A percentile compares a stretch with the other conserved stretches of the same genome.
Evolutionary conservation across 2,329 filamentous ascomycete genomes (phyloP).

Genomic region (Fusarium keratoplasticum): DNA sequence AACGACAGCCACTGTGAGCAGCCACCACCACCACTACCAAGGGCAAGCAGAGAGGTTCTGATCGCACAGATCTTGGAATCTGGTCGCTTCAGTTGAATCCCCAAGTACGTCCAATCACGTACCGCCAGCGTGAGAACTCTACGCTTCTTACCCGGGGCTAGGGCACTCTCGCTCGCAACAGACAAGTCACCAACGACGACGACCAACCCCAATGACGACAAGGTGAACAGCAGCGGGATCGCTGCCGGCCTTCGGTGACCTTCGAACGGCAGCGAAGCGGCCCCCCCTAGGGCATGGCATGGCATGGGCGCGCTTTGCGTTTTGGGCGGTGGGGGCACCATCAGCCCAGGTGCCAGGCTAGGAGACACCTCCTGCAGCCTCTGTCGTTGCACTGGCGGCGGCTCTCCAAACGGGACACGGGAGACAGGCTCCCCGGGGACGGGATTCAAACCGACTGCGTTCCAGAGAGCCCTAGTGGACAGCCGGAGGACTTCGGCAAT

Average conservation of each 20-base stretch:
- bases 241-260: constrained; percentile 23
- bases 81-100: neutral
- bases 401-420: constrained; percentile 12
- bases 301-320: constrained; percentile 28
- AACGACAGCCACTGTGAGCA: constrained; percentile 8
- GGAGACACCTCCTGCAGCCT: constrained; percentile 35
- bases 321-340: constrained; percentile 26
- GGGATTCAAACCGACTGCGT: constrained; percentile 30
- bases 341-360: constrained; percentile 25
- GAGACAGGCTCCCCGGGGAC: constrained; percentile 28
- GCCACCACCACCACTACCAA: neutral
- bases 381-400: constrained; percentile 16
- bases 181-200: neutral
- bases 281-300: constrained; percentile 12
- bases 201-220: constrained; percentile 20
- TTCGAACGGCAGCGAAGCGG: constrained; percentile 19
- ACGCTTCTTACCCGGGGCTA: neutral
- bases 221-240: constrained; percentile 10
- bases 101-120: neutral
- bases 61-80: constrained; percentile 6
- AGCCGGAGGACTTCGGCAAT: constrained; percentile 27
- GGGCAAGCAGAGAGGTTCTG: neutral
- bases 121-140: neutral
- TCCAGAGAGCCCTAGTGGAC: constrained; percentile 29
- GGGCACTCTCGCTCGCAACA: neutral